These are phyloP conservation scores for Lactarius sp. DNA, from an alignment of 768 basidiomycete species.

Conservation along the genomic window DNA sequence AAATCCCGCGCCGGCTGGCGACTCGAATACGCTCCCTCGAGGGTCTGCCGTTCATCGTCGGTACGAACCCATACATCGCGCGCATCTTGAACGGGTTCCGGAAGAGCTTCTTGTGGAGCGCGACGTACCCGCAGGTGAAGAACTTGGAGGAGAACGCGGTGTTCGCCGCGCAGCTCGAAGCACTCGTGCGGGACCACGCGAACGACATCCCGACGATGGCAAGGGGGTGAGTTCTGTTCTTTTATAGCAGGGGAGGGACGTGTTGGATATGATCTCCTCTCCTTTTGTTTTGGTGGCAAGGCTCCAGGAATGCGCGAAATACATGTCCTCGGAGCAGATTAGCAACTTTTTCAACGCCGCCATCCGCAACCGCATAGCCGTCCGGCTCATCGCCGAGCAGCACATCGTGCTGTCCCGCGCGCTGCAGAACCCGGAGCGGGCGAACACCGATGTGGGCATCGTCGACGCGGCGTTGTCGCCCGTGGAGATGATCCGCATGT, in stretches of 20 bases:
- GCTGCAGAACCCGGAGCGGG: conserved; percentile 39
- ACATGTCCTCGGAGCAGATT: conserved; percentile 78
- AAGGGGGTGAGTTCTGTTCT: conserved; percentile 57
- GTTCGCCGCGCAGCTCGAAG: conserved; percentile 64
- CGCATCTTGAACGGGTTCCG: conserved; percentile 63
- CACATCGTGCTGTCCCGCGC: conserved; percentile 81
- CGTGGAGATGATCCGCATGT: conserved; percentile 66
- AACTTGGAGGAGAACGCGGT: conserved; percentile 63
- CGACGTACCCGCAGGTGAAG: conserved; percentile 58
- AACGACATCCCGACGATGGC: conserved; percentile 91
- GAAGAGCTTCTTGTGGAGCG: conserved; percentile 64
- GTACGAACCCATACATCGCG: conserved; percentile 83
- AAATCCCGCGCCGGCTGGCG: conserved; percentile 74
- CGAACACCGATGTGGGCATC: conserved; percentile 55
- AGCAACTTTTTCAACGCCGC: conserved; percentile 77
- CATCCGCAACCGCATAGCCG: conserved; percentile 81
- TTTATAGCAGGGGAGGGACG: not conserved
- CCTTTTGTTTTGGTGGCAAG: conserved; percentile 34
- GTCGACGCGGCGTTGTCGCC: conserved; percentile 73
- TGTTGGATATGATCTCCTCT: not conserved
- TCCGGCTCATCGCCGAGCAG: conserved; percentile 86
- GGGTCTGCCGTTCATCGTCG: conserved; percentile 79
- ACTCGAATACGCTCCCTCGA: conserved; percentile 71
- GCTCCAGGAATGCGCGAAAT: conserved; percentile 81
- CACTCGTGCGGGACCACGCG: conserved; percentile 69